Evolutionary conservation across 805 yeast species (phyloP).

Genomic region (Ogataea paraovalis): DNA sequence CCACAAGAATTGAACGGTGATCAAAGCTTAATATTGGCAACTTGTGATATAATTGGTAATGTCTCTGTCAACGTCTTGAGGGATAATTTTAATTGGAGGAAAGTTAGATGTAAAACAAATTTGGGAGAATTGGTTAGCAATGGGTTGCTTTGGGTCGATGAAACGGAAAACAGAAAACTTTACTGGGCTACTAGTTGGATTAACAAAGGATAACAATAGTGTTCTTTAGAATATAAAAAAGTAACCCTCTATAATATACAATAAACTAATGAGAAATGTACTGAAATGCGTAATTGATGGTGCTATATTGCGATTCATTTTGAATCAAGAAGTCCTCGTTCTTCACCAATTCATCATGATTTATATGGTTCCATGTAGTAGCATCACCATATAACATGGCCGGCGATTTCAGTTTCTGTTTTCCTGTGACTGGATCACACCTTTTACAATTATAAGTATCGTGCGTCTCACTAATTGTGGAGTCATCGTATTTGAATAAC

Average conservation of each 20-base stretch:
- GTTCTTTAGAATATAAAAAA: neutral
- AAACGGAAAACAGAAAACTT: conserved; percentile 38
- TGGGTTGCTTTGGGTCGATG: conserved; percentile 86
- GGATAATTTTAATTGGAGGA: conserved; percentile 78
- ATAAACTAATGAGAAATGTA: conserved; percentile 69
- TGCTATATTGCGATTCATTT: conserved; percentile 66
- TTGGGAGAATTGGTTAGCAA: conserved; percentile 75
- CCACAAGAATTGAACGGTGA: conserved; percentile 64
- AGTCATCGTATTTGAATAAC: conserved; percentile 64
- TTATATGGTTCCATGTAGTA: conserved; percentile 93
- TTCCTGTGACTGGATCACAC: conserved; percentile 49
- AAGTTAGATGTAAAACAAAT: conserved; percentile 54
- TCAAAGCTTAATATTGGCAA: conserved; percentile 65
- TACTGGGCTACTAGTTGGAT: conserved; percentile 83
- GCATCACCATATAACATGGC: conserved; percentile 98
- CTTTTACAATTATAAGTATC: conserved; percentile 86
- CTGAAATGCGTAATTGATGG: conserved; percentile 85
- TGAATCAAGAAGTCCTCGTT: conserved; percentile 76
- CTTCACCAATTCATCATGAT: conserved; percentile 51
- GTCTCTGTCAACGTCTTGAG: conserved; percentile 58
- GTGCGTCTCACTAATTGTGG: conserved; percentile 84
- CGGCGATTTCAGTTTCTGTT: conserved; percentile 60
- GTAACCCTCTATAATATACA: neutral
- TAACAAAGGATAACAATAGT: conserved; percentile 15
- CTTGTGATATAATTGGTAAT: conserved; percentile 75